A percentile compares a stretch with the other conserved stretches of the same genome.
Evolutionary conservation across 345 rosid species (phyloP).

Genomic region (Euphorbia peplus): DNA sequence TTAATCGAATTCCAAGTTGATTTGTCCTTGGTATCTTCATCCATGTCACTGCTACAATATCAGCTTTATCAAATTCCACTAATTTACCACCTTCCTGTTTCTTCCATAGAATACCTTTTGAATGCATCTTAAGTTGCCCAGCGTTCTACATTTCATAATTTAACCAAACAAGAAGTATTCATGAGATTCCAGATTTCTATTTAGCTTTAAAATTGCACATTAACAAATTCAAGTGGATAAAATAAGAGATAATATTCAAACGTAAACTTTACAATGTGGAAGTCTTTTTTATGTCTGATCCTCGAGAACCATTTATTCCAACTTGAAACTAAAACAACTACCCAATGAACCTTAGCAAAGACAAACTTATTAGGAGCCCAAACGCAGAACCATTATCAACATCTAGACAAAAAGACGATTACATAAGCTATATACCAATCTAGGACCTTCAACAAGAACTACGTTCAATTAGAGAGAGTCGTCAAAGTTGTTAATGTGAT

Average conservation of each 20-base stretch:
- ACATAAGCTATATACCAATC: too few relatives aligned
- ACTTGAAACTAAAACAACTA: too few relatives aligned
- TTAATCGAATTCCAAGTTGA: slow-evolving; percentile 71
- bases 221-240: neutral
- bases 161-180: neutral
- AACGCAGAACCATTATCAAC: neutral
- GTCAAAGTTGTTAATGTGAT: too few relatives aligned
- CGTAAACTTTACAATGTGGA: neutral
- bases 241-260: neutral
- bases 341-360: too few relatives aligned
- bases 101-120: slow-evolving; percentile 90
- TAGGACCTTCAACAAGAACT: too few relatives aligned
- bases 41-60: slow-evolving; percentile 73
- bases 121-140: slow-evolving; percentile 69
- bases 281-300: neutral
- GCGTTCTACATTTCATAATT: slow-evolving; percentile 55
- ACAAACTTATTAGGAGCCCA: too few relatives aligned
- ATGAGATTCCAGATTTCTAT: neutral
- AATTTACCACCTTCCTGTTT: slow-evolving; percentile 97
- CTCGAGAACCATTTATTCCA: neutral
- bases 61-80: slow-evolving; percentile 84
- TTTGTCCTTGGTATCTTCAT: slow-evolving; percentile 84
- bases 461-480: too few relatives aligned
- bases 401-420: neutral
- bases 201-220: neutral